phyloP scores from a whole-genome alignment of 495 filamentous ascomycete species.

The Glarea lozoyensis region DNA sequence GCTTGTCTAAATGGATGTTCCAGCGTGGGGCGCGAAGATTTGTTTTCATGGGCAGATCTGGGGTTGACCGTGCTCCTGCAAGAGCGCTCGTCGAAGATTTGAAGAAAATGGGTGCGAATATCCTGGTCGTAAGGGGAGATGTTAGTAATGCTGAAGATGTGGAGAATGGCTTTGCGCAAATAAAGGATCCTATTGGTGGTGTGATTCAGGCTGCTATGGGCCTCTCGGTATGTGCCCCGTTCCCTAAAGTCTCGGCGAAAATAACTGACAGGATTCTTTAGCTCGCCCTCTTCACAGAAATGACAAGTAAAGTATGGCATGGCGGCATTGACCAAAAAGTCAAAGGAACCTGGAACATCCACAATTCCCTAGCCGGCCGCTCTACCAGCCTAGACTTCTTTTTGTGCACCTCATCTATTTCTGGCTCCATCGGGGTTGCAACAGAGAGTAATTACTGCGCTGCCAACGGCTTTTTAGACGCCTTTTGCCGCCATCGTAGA shows the following conservation, averaged over 20 bases:
- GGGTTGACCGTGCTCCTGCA: slow-evolving; percentile 14
- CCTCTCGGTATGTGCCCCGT: background rate
- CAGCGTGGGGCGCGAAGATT: slow-evolving; percentile 46
- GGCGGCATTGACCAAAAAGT: slow-evolving; percentile 43
- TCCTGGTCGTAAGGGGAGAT: slow-evolving; percentile 28
- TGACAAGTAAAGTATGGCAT: slow-evolving; percentile 37
- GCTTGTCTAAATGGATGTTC: slow-evolving; percentile 23
- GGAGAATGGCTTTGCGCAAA: slow-evolving; percentile 1
- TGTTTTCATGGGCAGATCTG: slow-evolving; percentile 51
- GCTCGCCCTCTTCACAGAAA: slow-evolving; percentile 32
- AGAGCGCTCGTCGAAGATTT: background rate
- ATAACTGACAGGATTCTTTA: too few species aligned
- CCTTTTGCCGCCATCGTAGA: slow-evolving; percentile 35
- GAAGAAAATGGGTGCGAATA: slow-evolving; percentile 11
- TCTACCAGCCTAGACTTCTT: slow-evolving; percentile 51
- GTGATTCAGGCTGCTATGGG: slow-evolving; percentile 24
- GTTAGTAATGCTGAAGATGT: slow-evolving; percentile 21
- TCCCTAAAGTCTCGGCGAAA: background rate
- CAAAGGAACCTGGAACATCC: slow-evolving; percentile 45
- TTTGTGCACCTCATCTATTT: slow-evolving; percentile 51
- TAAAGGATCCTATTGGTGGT: slow-evolving; percentile 34
- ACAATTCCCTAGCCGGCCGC: slow-evolving; percentile 30
- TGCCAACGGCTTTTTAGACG: slow-evolving; percentile 51
- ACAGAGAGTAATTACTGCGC: slow-evolving; percentile 55
- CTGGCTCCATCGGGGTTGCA: slow-evolving; percentile 46